These are phyloP conservation scores for Carex scoparia DNA, from an alignment of 176 grass and related monocot species.

Conservation along the genomic window DNA sequence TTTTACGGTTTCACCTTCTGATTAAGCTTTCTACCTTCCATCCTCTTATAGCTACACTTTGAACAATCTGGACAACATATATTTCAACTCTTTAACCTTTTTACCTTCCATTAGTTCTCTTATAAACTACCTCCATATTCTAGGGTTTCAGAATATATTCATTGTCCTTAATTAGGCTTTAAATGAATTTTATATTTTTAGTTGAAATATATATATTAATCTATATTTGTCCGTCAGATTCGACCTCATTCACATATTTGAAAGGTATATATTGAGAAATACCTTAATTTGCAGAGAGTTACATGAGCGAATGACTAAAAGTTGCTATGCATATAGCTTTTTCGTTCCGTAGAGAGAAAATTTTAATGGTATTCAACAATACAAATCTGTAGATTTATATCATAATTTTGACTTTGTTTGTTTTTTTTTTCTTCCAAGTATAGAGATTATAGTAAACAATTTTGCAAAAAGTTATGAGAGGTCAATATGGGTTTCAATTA, in stretches of 20 bases:
- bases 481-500: too few relatives aligned
- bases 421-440: not conserved
- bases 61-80: too few relatives aligned
- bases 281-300: too few relatives aligned
- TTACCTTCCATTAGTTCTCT: too few relatives aligned
- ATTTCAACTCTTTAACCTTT: too few relatives aligned
- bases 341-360: not conserved
- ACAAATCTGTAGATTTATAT: not conserved
- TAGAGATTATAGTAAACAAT: too few relatives aligned
- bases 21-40: not conserved
- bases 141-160: not conserved
- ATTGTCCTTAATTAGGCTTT: not conserved
- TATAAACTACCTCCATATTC: not conserved
- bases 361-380: not conserved
- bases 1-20: not conserved
- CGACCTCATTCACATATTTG: not conserved
- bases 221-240: too few relatives aligned
- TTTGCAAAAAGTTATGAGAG: too few relatives aligned
- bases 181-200: not conserved
- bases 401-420: not conserved
- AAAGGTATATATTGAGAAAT: not conserved
- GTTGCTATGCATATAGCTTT: too few relatives aligned
- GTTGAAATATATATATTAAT: not conserved
- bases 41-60: not conserved
- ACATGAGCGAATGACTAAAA: too few relatives aligned